Evolutionary conservation across 306 rosid genomes (phyloP).

Genomic region (Delonix regia): DNA sequence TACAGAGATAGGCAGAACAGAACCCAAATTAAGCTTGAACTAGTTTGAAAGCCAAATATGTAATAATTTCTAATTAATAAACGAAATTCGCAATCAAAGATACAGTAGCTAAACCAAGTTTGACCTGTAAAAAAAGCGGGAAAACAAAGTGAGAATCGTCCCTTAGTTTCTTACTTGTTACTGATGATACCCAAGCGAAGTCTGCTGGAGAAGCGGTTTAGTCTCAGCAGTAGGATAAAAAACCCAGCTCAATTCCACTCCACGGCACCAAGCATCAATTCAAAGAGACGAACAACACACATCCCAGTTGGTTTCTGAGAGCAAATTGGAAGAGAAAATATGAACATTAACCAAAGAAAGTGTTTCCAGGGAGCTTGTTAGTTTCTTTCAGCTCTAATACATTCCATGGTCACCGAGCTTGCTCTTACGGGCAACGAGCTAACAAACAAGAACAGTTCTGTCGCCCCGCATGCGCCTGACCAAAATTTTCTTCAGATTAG

Average conservation of each 20-base stretch:
- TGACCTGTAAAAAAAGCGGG: not conserved
- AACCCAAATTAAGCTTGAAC: conserved; percentile 26
- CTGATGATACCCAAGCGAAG: conserved; percentile 43
- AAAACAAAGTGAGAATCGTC: conserved; percentile 21
- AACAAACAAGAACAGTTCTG: not conserved
- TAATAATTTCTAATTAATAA: conserved; percentile 13
- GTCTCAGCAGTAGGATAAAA: conserved; percentile 30
- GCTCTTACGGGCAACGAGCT: too few species aligned
- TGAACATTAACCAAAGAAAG: not conserved
- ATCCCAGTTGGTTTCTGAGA: conserved; percentile 16
- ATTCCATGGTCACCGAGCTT: not conserved
- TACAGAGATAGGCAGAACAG: conserved; percentile 7
- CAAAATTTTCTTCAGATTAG: not conserved
- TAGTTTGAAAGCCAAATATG: conserved; percentile 23
- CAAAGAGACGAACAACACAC: conserved; percentile 24
- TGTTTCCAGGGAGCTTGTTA: not conserved
- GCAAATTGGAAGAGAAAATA: conserved; percentile 1
- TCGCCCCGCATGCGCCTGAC: not conserved
- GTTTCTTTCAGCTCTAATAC: not conserved
- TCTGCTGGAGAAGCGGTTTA: conserved; percentile 14
- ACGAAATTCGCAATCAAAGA: conserved; percentile 27
- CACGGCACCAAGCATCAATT: conserved; percentile 7
- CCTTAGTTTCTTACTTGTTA: conserved; percentile 36
- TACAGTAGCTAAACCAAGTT: conserved; percentile 33
- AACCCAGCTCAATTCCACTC: conserved; percentile 27